Evolutionary conservation across 192 early-diverging fungal genomes (phyloP), one percentile per base, ranked within the genome.

Genomic region (Backusella liffmaniae): DNA sequence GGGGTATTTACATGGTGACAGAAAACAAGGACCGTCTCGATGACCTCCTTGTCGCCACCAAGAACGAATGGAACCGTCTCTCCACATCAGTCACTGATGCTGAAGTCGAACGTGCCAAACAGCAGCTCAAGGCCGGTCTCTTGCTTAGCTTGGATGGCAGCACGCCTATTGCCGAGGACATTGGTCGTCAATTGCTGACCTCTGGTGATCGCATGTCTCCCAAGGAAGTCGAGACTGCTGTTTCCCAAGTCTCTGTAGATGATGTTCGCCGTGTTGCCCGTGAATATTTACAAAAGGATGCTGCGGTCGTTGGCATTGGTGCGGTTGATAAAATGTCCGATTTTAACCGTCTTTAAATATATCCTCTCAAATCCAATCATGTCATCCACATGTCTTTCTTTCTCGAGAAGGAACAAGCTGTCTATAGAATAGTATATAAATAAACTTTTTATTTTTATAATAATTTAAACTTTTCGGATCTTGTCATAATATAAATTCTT

Each of bases 91-190:
- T 98, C 73, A 94, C 94, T 23, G 91, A 94, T 75, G 90, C 89
- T 68, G 97, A 98, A 85, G 95, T 99, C 23, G 94, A 95, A 86
- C 92, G 96, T 78, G 97, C 97, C 79, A 98, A 98, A 90, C 96
- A 98, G 87, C 96, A 98, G 87, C 92, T 99, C 79, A 99, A 98
- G 89, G 96, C 97, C 4, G 89, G 91, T 30, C 89, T 99, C 49
- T 86, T 99, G 23, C 90, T 98, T 59, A 85, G 91, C 76, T 87
- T 99, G 49, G 97, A 99, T 80, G 97, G 97, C 44, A 96, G 93
- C 76, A 97, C 96, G 1, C 94, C 97, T 21, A 88, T 98, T 76
- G 94, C 95, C 39, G 96, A 99, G 86, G 97, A 99, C 80, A 98
- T 99, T 88, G 97, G 97, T 67, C 94, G 97, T 82, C 97, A 99